A percentile compares a stretch with the other conserved stretches of the same genome.
These are phyloP conservation scores for Verbena officinalis DNA, from an alignment of 257 asterid genomes.

Conservation along the genomic window DNA sequence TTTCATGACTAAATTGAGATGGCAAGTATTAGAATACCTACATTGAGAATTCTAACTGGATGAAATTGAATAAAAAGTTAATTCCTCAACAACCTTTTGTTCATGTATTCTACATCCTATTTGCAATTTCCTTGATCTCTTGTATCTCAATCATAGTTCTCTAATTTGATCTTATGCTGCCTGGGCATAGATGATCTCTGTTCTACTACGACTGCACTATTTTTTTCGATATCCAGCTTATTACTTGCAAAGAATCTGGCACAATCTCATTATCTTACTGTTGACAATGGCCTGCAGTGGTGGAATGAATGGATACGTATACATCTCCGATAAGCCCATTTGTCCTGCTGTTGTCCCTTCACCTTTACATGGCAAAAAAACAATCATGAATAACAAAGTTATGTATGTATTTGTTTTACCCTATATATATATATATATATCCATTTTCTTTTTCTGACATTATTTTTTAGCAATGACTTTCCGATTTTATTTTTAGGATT, in stretches of 20 bases:
- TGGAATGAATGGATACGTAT: constrained; percentile 65
- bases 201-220: background rate
- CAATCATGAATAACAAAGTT: constrained; percentile 48
- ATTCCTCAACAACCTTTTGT: background rate
- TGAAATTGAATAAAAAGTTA: background rate
- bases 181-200: background rate
- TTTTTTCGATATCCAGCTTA: background rate
- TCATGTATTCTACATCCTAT: background rate
- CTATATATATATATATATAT: constrained; percentile 4
- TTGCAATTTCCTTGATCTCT: background rate
- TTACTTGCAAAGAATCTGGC: constrained; percentile 7
- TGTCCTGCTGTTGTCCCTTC: constrained; percentile 49
- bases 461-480: background rate
- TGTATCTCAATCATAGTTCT: constrained; percentile 11
- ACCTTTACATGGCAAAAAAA: constrained; percentile 44
- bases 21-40: background rate
- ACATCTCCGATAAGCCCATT: constrained; percentile 45
- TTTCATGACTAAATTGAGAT: background rate
- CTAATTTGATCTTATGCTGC: background rate
- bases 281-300: constrained; percentile 41
- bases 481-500: constrained; percentile 40
- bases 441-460: constrained; percentile 4
- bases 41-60: background rate
- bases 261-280: constrained; percentile 3
- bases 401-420: constrained; percentile 43